phyloP scores from a whole-genome alignment of 2,329 filamentous ascomycete species.

The Trichophyton equinum region DNA sequence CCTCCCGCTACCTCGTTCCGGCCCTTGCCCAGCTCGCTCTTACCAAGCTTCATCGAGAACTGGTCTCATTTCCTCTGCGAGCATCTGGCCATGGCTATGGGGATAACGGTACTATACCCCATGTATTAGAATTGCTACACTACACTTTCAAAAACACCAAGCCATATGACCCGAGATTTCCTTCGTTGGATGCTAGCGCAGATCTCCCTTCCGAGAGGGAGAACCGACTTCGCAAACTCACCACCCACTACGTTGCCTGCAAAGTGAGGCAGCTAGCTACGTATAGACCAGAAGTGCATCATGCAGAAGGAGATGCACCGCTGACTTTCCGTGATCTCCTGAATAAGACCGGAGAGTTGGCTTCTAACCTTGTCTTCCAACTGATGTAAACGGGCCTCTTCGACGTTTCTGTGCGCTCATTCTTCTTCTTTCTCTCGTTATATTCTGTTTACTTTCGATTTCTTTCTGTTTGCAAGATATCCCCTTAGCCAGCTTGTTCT shows the following conservation, averaged over 20 bases:
- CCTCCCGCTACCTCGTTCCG: constrained; percentile 31
- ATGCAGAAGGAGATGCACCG: background rate
- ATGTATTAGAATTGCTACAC: constrained; percentile 28
- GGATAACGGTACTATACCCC: constrained; percentile 20
- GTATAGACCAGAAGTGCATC: constrained; percentile 16
- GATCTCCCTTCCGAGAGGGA: constrained; percentile 21
- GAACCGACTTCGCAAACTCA: constrained; percentile 30
- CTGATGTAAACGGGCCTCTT: constrained; percentile 23
- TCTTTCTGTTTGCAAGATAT: constrained; percentile 10
- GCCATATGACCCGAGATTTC: constrained; percentile 27
- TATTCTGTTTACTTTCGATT: constrained; percentile 9
- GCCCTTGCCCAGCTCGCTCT: constrained; percentile 30
- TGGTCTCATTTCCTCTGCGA: constrained; percentile 22
- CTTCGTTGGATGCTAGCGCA: constrained; percentile 22
- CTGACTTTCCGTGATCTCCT: constrained; percentile 25
- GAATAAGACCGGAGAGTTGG: constrained; percentile 28
- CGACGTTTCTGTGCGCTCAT: background rate
- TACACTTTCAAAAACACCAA: constrained; percentile 31
- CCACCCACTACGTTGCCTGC: constrained; percentile 31
- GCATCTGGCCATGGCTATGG: constrained; percentile 1
- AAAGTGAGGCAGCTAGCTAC: constrained; percentile 28
- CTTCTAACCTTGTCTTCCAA: constrained; percentile 31
- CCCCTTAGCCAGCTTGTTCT: constrained; percentile 6
- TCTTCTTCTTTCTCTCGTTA: background rate
- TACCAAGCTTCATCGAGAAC: constrained; percentile 28